phyloP scores from a whole-genome alignment of 2,329 filamentous ascomycete genomes.

The Monosporascus sp. region DNA sequence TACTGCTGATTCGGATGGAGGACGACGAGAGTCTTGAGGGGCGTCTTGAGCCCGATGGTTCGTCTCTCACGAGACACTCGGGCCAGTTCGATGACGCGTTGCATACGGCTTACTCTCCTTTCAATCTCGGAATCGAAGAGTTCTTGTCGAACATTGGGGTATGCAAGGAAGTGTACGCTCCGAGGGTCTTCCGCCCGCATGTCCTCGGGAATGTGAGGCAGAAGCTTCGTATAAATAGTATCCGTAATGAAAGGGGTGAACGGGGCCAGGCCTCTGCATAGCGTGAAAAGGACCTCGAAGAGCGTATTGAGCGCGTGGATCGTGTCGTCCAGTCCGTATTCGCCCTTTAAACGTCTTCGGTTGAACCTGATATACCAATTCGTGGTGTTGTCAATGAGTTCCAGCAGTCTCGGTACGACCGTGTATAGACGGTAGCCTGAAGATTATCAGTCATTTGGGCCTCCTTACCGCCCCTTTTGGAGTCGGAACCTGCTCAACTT shows the following conservation, averaged over 20 bases:
- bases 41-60: slow-evolving; percentile 82
- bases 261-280: slow-evolving; percentile 70
- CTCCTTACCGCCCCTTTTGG: too few relatives aligned
- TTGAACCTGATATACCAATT: slow-evolving; percentile 99
- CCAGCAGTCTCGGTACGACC: slow-evolving; percentile 78
- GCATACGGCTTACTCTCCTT: slow-evolving; percentile 84
- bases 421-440: slow-evolving; percentile 75
- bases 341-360: slow-evolving; percentile 70
- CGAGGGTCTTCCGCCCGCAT: slow-evolving; percentile 66
- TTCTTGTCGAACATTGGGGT: slow-evolving; percentile 82
- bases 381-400: slow-evolving; percentile 88
- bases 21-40: slow-evolving; percentile 82
- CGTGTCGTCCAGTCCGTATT: slow-evolving; percentile 65
- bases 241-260: slow-evolving; percentile 96
- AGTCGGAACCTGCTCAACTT: slow-evolving; percentile 30
- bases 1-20: slow-evolving; percentile 81
- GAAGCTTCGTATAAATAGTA: slow-evolving; percentile 81
- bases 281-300: slow-evolving; percentile 87
- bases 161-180: slow-evolving; percentile 88
- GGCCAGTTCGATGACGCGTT: slow-evolving; percentile 88
- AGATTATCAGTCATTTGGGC: slow-evolving; percentile 9
- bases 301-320: slow-evolving; percentile 87
- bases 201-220: slow-evolving; percentile 73
- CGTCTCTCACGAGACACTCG: slow-evolving; percentile 81
- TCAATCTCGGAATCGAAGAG: slow-evolving; percentile 85